A percentile compares a stretch with the other conserved stretches of the same genome.
Conservation (phyloP, 257 asterid genomes). For the Linderniella brevidens region DNA sequence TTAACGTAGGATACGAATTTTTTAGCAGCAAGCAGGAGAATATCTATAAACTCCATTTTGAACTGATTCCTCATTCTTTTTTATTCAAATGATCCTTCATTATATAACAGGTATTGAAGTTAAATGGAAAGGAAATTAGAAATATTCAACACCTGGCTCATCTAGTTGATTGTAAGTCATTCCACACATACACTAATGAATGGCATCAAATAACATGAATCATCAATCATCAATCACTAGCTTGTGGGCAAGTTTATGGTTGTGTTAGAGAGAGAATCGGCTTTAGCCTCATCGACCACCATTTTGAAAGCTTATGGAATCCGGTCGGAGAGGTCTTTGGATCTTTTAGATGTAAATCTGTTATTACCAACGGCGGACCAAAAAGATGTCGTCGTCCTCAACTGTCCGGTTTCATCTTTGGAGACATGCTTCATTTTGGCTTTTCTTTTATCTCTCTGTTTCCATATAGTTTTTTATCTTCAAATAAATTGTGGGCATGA, state of each 20-base stretch:
- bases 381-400: too few relatives aligned
- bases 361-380: too few relatives aligned
- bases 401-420: too few relatives aligned
- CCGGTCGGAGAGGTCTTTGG: constrained; percentile 69
- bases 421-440: too few relatives aligned
- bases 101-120: constrained; percentile 73
- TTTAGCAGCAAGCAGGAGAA: constrained; percentile 82
- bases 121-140: constrained; percentile 61
- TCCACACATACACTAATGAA: too few relatives aligned
- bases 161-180: constrained; percentile 65
- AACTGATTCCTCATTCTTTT: background rate
- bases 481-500: too few relatives aligned
- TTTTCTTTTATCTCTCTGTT: too few relatives aligned
- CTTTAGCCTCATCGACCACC: constrained; percentile 46
- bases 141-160: constrained; percentile 90
- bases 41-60: background rate
- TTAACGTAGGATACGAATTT: constrained; percentile 81
- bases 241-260: constrained; percentile 68
- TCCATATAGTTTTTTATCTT: too few relatives aligned
- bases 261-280: constrained; percentile 65
- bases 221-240: constrained; percentile 55
- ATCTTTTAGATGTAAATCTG: constrained; percentile 47
- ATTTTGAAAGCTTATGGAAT: constrained; percentile 79
- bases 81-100: background rate
- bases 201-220: constrained; percentile 60